Conservation (phyloP, 2,329 filamentous ascomycete genomes). For the Monosporascus sp. region DNA sequence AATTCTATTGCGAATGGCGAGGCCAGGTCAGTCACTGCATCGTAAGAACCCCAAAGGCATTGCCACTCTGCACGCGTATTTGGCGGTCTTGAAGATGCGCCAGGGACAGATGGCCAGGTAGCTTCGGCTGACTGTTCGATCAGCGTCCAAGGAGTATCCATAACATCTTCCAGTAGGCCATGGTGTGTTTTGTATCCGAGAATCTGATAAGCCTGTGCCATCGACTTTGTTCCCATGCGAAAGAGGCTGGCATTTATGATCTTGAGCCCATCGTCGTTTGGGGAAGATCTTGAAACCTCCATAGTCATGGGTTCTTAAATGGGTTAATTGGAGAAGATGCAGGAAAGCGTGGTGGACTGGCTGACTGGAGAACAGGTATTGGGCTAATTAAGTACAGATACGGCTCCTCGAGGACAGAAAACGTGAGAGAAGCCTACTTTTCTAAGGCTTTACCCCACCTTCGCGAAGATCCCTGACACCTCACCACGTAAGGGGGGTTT, state of each 20-base stretch:
- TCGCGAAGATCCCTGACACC: too few relatives aligned
- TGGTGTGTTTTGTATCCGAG: slow-evolving; percentile 13
- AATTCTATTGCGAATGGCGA: slow-evolving; percentile 12
- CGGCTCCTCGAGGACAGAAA: too few relatives aligned
- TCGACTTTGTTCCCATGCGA: slow-evolving; percentile 12
- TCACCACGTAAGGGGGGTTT: too few relatives aligned
- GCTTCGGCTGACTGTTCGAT: slow-evolving; percentile 11
- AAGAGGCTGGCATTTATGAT: slow-evolving; percentile 9
- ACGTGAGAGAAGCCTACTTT: too few relatives aligned
- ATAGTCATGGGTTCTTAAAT: too few relatives aligned
- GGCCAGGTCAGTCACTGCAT: slow-evolving; percentile 14
- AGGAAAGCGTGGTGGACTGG: too few relatives aligned
- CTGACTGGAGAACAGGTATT: too few relatives aligned
- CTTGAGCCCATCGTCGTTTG: neutral
- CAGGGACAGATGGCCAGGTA: slow-evolving; percentile 3
- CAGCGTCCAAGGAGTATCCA: slow-evolving; percentile 4
- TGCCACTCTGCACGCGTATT: slow-evolving; percentile 6
- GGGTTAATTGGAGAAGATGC: too few relatives aligned
- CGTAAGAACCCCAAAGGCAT: slow-evolving; percentile 7
- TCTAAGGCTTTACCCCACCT: too few relatives aligned
- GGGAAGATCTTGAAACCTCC: too few relatives aligned
- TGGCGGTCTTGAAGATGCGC: neutral
- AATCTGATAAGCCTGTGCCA: slow-evolving; percentile 11
- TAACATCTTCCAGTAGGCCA: slow-evolving; percentile 1
- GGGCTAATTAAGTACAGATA: too few relatives aligned